Evolutionary conservation across 345 rosid genomes (phyloP).

Genomic region (Populus nigra): DNA sequence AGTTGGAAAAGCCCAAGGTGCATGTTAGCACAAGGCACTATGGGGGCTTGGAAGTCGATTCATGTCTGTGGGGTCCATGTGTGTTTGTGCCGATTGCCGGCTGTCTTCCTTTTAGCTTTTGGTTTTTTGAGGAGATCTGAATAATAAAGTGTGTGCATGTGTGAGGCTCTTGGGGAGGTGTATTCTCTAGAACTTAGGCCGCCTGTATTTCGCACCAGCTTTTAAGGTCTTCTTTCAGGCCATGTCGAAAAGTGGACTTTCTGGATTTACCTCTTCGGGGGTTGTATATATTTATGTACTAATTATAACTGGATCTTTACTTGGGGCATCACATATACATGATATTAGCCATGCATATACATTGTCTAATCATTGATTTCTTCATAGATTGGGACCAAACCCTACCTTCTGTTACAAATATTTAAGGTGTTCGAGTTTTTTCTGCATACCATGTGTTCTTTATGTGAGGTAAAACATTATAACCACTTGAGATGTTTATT

Average conservation of each 20-base stretch:
- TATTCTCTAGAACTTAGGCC: slow-evolving; percentile 8
- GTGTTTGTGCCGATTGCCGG: slow-evolving; percentile 3
- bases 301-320: slow-evolving; percentile 16
- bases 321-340: slow-evolving; percentile 13
- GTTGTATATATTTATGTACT: neutral
- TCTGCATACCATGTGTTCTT: neutral
- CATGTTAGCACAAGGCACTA: slow-evolving; percentile 14
- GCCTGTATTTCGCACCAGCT: neutral
- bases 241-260: slow-evolving; percentile 19
- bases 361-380: slow-evolving; percentile 27
- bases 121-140: slow-evolving; percentile 14
- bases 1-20: slow-evolving; percentile 20
- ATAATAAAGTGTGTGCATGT: neutral
- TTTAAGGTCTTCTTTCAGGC: slow-evolving; percentile 5
- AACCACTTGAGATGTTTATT: neutral
- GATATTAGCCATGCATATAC: slow-evolving; percentile 21
- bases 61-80: slow-evolving; percentile 28
- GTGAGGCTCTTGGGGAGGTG: neutral
- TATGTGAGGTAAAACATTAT: too few relatives aligned
- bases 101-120: slow-evolving; percentile 17
- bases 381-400: slow-evolving; percentile 17
- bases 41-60: slow-evolving; percentile 9
- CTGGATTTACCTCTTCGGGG: slow-evolving; percentile 27
- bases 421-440: neutral
- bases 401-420: neutral